Conservation (phyloP, 176 grass and related monocot genomes). For the Dendrocalamus sinicus region DNA sequence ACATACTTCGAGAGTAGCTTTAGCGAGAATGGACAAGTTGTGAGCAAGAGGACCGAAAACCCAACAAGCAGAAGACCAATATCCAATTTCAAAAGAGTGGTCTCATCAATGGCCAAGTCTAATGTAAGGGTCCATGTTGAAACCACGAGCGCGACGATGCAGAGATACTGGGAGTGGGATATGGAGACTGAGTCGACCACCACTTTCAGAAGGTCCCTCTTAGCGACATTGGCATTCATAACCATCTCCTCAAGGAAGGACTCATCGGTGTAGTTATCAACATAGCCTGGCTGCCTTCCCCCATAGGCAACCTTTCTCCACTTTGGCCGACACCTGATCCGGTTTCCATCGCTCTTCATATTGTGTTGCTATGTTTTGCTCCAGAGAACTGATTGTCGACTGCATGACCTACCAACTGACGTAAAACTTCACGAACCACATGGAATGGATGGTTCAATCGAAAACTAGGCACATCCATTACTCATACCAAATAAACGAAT, state of each 20-base stretch:
- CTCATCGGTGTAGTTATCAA: constrained; percentile 78
- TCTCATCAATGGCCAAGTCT: constrained; percentile 72
- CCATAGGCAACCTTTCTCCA: constrained; percentile 97
- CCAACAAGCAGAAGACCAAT: constrained; percentile 68
- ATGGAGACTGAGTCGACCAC: constrained; percentile 83
- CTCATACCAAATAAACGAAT: not conserved
- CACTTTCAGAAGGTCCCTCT: constrained; percentile 78
- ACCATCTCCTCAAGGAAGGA: constrained; percentile 96
- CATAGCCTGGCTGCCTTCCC: constrained; percentile 75
- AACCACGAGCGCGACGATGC: constrained; percentile 82
- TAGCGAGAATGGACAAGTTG: constrained; percentile 59
- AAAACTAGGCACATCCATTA: not conserved
- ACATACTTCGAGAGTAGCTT: constrained; percentile 68
- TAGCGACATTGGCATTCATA: constrained; percentile 96
- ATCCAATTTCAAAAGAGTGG: constrained; percentile 80
- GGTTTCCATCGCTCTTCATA: constrained; percentile 53
- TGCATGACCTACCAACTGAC: too few species aligned
- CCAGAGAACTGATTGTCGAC: not conserved
- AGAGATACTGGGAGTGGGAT: constrained; percentile 89
- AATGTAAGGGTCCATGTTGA: constrained; percentile 77
- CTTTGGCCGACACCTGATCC: constrained; percentile 43
- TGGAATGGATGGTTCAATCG: not conserved
- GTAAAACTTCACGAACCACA: too few species aligned
- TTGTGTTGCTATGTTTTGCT: constrained; percentile 3
- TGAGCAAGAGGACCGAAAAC: constrained; percentile 75